phyloP scores from a whole-genome alignment of 306 rosid species.

The Quercus engelmannii region DNA sequence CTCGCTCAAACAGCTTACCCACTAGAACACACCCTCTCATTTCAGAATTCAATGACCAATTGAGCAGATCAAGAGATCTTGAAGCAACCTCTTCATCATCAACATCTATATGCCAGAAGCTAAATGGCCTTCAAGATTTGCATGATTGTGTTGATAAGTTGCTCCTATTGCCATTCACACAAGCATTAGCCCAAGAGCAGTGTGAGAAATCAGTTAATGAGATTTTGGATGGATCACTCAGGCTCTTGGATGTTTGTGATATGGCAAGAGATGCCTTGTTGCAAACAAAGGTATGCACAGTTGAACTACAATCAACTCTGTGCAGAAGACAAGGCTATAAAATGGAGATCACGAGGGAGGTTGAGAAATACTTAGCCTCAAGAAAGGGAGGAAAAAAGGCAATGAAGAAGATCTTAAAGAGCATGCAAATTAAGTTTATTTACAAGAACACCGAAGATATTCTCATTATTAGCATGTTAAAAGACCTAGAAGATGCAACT shows the following conservation, averaged over 20 bases:
- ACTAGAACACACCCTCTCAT: constrained; percentile 21
- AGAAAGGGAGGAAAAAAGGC: constrained; percentile 33
- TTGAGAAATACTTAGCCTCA: constrained; percentile 22
- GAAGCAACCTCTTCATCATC: constrained; percentile 16
- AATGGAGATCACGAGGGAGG: constrained; percentile 5
- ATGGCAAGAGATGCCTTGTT: constrained; percentile 20
- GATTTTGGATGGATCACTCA: constrained; percentile 14
- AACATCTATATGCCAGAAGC: constrained; percentile 12
- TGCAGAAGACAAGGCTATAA: constrained; percentile 5
- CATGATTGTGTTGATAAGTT: constrained; percentile 7
- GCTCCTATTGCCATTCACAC: constrained; percentile 2
- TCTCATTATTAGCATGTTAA: constrained; percentile 24
- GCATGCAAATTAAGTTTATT: constrained; percentile 23
- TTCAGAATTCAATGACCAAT: constrained; percentile 15
- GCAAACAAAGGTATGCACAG: constrained; percentile 19
- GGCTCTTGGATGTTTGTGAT: constrained; percentile 16
- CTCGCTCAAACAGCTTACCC: constrained; percentile 25
- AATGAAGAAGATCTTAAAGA: constrained; percentile 17
- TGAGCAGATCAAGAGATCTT: constrained; percentile 16
- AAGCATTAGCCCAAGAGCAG: background rate
- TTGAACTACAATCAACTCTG: constrained; percentile 10
- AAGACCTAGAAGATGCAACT: constrained; percentile 28
- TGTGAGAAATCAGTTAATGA: background rate
- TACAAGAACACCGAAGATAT: constrained; percentile 22
- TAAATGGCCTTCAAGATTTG: constrained; percentile 14